Evolutionary conservation across 257 asterid species (phyloP), one percentile per base, ranked within the genome.

Genomic region (Solanum corneliomulleri): DNA sequence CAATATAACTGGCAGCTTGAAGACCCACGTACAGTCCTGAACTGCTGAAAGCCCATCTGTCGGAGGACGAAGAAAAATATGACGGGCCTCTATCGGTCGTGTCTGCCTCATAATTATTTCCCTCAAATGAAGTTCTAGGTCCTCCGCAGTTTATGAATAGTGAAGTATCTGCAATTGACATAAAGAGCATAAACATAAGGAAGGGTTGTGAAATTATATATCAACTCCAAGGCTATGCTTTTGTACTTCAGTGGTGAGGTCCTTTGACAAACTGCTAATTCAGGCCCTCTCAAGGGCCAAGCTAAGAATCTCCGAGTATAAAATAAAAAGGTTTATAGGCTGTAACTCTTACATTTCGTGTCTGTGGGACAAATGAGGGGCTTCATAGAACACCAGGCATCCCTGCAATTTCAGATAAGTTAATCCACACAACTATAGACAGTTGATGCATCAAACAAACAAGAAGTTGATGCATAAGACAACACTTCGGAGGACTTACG

Each of bases 141-240:
- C 99, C 99, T 87, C 99, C 99, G 74, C 98, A 97, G 77, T 97
- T 95, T 90, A 97, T 94, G 91, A 87, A 93, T 21, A 97, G 84
- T 2, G 96, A 86, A 92, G 92, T 82, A 87, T 86, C 99, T 97
- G 92, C 86, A 93, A 8, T 86, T 80, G 71, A 11, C 60, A 82
- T 58, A 72, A 82, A 85, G 86, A 60, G 76, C 66, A 85, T 86
- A 68, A 52, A 52, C 47, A 20, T 87, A 14, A 58, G 70, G 33
- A 56, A 25, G 16, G 35, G 16, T 44, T 78, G 20, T 86, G 52
- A 77, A 86, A 27, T 60, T 58, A 15, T 41, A 56, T 41, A 31
- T 33, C n/a, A 11, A 85, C 47, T 85, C 35, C 74, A 44, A 11
- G 71, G n/a, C 31, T 84, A 25, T 75, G 82, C 33, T 39, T 75